Percentiles rank a stretch among this genome's conserved stretches.
These are phyloP conservation scores for Crithidia acanthocephali DNA, from an alignment of 208 protist species.

Conservation along the genomic window DNA sequence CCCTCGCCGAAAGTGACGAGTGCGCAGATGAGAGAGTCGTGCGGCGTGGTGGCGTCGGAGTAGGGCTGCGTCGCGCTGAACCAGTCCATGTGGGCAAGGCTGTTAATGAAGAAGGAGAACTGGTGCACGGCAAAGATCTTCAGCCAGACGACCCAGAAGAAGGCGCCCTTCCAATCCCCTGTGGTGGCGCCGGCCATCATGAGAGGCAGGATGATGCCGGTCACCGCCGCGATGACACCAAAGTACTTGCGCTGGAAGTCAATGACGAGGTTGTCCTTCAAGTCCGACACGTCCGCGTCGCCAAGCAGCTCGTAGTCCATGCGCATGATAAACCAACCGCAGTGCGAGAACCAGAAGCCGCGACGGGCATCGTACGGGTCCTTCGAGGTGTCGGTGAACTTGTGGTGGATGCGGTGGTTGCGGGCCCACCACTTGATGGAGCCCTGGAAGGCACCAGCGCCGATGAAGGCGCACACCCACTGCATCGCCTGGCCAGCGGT, in stretches of 20 bases:
- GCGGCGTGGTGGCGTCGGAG: slow-evolving; percentile 67
- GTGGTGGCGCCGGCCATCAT: slow-evolving; percentile 74
- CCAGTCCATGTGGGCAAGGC: slow-evolving; percentile 71
- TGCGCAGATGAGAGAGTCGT: slow-evolving; percentile 75
- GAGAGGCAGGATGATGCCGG: slow-evolving; percentile 80
- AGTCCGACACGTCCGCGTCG: slow-evolving; percentile 80
- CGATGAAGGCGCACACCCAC: slow-evolving; percentile 71
- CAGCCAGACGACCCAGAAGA: slow-evolving; percentile 73
- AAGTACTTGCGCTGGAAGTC: slow-evolving; percentile 86
- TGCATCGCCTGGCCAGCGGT: slow-evolving; percentile 54
- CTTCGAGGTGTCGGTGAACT: slow-evolving; percentile 83
- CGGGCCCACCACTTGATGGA: slow-evolving; percentile 88
- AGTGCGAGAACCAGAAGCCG: slow-evolving; percentile 88
- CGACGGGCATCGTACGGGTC: slow-evolving; percentile 91
- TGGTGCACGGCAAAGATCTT: slow-evolving; percentile 84
- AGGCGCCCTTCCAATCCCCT: slow-evolving; percentile 75
- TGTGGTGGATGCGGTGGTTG: slow-evolving; percentile 92
- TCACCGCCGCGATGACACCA: slow-evolving; percentile 71
- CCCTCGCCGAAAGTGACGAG: slow-evolving; percentile 88
- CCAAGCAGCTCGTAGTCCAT: slow-evolving; percentile 83
- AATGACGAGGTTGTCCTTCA: slow-evolving; percentile 73
- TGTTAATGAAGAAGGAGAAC: slow-evolving; percentile 92
- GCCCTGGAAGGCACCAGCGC: slow-evolving; percentile 86
- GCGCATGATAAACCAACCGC: slow-evolving; percentile 92
- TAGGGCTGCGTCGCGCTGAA: slow-evolving; percentile 68